Conservation (phyloP, 176 grass and related monocot genomes). For the Olyra latifolia region DNA sequence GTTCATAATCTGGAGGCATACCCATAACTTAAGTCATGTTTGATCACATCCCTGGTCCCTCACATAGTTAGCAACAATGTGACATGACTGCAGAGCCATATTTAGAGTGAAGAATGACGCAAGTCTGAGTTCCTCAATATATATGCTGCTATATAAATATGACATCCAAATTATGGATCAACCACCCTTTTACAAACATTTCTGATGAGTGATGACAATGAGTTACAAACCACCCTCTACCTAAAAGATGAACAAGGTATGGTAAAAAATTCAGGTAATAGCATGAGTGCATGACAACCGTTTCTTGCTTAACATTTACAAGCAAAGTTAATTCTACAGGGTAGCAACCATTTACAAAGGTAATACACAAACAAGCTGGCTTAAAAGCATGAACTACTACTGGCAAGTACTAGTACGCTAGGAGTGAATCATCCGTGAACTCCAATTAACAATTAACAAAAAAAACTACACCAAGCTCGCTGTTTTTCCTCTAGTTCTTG, state of each 20-base stretch:
- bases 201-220: no score
- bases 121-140: background rate
- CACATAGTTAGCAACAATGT: background rate
- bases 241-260: background rate
- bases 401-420: background rate
- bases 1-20: background rate
- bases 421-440: background rate
- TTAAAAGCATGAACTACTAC: background rate
- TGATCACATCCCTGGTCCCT: background rate
- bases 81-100: background rate
- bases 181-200: background rate
- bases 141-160: background rate
- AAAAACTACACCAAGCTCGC: no score
- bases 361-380: background rate
- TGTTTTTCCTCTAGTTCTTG: background rate
- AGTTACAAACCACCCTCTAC: background rate
- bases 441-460: background rate
- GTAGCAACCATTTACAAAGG: background rate
- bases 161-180: background rate
- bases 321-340: background rate
- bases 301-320: background rate
- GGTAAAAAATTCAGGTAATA: background rate
- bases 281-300: background rate
- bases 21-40: background rate
- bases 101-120: background rate